Conservation (phyloP, 1,139 yeast species). For the Suhomyces choctaworum region DNA sequence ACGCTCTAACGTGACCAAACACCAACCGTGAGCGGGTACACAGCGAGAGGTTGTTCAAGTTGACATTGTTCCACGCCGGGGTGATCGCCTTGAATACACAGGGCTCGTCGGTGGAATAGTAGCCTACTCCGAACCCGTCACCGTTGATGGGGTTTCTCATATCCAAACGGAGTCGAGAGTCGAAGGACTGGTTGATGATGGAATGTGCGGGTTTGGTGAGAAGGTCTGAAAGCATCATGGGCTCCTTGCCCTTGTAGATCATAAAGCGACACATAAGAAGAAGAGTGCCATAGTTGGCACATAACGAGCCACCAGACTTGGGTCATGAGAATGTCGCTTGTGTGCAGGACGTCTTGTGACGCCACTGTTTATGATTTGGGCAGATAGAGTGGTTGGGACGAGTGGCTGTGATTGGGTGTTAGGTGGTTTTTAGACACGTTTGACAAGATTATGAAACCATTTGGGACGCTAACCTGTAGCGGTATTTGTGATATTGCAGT, state of each 20-base stretch:
- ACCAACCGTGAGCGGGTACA: conserved; percentile 83
- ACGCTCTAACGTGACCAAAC: conserved; percentile 95
- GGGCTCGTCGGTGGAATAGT: conserved; percentile 66
- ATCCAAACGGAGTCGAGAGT: conserved; percentile 82
- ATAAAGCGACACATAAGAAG: conserved; percentile 54
- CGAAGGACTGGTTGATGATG: conserved; percentile 93
- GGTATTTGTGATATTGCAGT: too few species aligned
- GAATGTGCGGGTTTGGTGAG: conserved; percentile 96
- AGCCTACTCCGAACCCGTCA: conserved; percentile 97
- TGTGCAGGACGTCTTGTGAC: not conserved
- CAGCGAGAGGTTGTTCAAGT: conserved; percentile 78
- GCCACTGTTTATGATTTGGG: too few species aligned
- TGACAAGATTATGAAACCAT: too few species aligned
- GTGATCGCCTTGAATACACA: conserved; percentile 92
- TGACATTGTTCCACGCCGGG: conserved; percentile 96
- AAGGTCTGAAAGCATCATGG: conserved; percentile 80
- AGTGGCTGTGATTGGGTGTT: too few species aligned
- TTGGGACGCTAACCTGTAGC: too few species aligned
- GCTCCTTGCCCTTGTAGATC: conserved; percentile 61
- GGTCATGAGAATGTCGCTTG: too few species aligned
- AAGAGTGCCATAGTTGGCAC: too few species aligned
- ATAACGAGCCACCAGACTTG: too few species aligned
- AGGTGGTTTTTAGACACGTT: too few species aligned
- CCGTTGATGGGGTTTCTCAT: conserved; percentile 92
- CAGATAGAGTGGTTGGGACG: too few species aligned